phyloP scores from a whole-genome alignment of 768 basidiomycete species.

The Trametes coccinea region DNA sequence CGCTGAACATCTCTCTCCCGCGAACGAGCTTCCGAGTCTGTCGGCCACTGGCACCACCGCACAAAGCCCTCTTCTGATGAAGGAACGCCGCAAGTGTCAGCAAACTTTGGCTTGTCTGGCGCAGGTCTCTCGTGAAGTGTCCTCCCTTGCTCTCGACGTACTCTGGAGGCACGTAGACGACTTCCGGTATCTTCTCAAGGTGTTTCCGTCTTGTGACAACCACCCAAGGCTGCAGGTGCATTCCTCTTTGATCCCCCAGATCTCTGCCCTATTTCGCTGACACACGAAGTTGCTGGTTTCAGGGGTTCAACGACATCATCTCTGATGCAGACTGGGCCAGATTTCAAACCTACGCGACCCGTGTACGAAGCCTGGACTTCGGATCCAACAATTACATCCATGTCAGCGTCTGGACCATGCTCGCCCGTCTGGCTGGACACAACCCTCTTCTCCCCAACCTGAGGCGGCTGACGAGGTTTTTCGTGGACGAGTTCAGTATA shows the following conservation, averaged over 20 bases:
- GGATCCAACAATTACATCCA: neutral
- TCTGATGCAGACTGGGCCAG: neutral
- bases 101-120: too few species aligned
- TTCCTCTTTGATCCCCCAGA: too few species aligned
- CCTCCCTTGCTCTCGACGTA: neutral
- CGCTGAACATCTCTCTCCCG: too few species aligned
- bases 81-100: too few species aligned
- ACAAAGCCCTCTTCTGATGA: too few species aligned
- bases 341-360: neutral
- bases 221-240: too few species aligned
- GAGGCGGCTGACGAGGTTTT: neutral
- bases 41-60: too few species aligned
- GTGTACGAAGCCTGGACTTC: neutral
- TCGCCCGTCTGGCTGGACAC: neutral
- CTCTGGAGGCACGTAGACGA: neutral
- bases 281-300: too few species aligned
- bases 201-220: neutral
- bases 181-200: neutral
- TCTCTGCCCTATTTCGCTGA: too few species aligned
- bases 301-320: neutral
- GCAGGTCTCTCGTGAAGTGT: neutral
- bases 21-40: too few species aligned
- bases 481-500: neutral
- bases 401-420: neutral
- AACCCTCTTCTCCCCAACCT: slow-evolving; percentile 1